Conservation (phyloP, 2,329 filamentous ascomycete genomes). For the Domatiomyces globalis region DNA sequence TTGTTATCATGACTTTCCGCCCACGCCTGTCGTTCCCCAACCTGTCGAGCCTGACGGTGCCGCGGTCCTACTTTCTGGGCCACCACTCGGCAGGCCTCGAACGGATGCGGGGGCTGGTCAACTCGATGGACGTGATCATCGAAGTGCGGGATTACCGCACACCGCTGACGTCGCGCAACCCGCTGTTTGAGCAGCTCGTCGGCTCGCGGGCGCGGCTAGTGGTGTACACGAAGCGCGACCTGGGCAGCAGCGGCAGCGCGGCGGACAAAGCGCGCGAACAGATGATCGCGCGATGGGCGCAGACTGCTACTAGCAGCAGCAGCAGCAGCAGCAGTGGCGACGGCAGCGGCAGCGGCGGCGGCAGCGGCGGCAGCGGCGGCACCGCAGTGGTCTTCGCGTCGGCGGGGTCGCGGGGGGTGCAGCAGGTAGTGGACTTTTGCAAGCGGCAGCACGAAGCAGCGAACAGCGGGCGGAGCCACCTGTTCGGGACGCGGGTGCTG, state of each 20-base stretch:
- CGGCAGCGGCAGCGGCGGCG: too few species aligned
- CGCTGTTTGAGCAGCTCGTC: constrained; percentile 67
- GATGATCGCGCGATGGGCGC: constrained; percentile 24
- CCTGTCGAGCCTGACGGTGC: constrained; percentile 50
- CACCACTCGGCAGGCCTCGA: constrained; percentile 73
- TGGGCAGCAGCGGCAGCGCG: constrained; percentile 40
- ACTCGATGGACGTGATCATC: constrained; percentile 71
- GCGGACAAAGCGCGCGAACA: constrained; percentile 22
- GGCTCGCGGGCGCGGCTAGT: constrained; percentile 60
- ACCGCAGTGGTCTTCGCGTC: not conserved
- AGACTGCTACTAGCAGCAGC: not conserved
- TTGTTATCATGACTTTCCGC: constrained; percentile 38
- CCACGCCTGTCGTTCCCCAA: constrained; percentile 61
- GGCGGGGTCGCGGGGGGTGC: not conserved
- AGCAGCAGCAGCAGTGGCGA: too few species aligned
- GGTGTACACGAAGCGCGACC: constrained; percentile 81
- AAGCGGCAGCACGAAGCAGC: constrained; percentile 10
- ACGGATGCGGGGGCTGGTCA: constrained; percentile 69
- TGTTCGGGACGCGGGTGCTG: constrained; percentile 74
- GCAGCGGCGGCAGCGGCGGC: too few species aligned
- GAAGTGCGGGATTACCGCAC: constrained; percentile 92
- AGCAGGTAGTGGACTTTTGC: constrained; percentile 18
- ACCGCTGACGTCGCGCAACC: constrained; percentile 79
- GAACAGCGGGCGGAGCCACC: constrained; percentile 30
- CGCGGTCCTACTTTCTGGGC: constrained; percentile 84